Evolutionary conservation across 768 basidiomycete genomes (phyloP), one percentile per base, ranked within the genome.

Genomic region (Lactarius akahatsu): DNA sequence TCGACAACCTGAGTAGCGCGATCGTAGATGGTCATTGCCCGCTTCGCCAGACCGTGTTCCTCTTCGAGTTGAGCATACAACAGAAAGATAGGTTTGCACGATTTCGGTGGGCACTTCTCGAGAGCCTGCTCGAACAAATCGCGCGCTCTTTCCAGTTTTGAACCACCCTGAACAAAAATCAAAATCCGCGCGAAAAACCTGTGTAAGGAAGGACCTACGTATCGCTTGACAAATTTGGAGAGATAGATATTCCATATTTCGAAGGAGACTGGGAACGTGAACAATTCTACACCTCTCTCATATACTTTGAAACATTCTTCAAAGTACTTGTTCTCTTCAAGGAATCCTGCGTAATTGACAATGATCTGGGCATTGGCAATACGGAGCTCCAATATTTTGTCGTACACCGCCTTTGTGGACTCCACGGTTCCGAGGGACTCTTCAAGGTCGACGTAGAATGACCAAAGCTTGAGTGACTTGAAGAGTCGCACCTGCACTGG

Each of bases 211-310:
- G 0, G 7, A 83, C 91, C 74, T 72, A 96, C 94, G 78, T 96
- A 98, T 78, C 97, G 91, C 77, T 94, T 95, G 66, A 96, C 85
- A 75, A 99, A 99, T 77, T 98, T 98, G 54, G 93, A 89, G 23
- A 99, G 79, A 76, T 98, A 99, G 61, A 97, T 97, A 76, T 99
- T 98, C 96, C 97, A 98, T 69, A 99, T 88, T 78, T 99, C 97
- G 76, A 98, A 98, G 4, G 94, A 96, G 67, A 98, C 88, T 0
- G 97, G 97, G 82, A 93, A 98, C 10, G 96, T 96, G 81, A 98
- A 98, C 36, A 98, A 80, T 70, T 98, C 96, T 11, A 96, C 94
- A 57, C 97, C 97, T 30, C 96, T 88, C 75, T 98, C 97, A 75
- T 98, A 99, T 30, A 96, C 92, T 85, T 95, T 97, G 86, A 98